Evolutionary conservation across 2,329 filamentous ascomycete species (phyloP), one percentile per base, ranked within the genome.

Genomic region (Microdochium trichocladiopsis): DNA sequence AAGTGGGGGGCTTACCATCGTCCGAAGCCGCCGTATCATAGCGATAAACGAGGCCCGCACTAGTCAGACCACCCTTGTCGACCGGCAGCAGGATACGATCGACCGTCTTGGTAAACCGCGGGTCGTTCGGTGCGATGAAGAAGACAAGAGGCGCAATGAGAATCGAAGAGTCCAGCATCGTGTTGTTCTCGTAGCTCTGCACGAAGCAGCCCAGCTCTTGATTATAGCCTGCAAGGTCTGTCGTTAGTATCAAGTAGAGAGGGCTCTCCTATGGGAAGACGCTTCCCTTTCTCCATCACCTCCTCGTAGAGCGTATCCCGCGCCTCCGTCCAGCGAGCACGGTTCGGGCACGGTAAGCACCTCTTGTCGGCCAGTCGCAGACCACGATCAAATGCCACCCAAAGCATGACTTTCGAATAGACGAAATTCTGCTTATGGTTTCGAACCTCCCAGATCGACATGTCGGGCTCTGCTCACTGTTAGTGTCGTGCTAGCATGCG

Each of bases 381-480:
- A 10, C 84, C 87, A 4, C 87, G 83, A 64, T 92, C 88, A 56
- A 92, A 82, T 18, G 87, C 86, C 3, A 92, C 88, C 88, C 87
- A 92, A 22, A 92, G 76, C 84, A 91, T 88, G 57, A 92, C 78
- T 63, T 91, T 89, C n/a, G 84, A 88, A 68, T 91, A 92, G 14
- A 85, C 82, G 58, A 90, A 92, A 61, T 90, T 82, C 66, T 90
- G 87, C 63, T 87, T 87, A 61, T 83, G 72, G 57, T 87, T 87
- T 43, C 87, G 80, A 5, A 90, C 87, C 65, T 92, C 88, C 88
- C 87, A 91, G 60, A 91, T 92, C 2, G 86, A 90, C 86, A 90
- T 90, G 62, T 92, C 87, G 12, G 83, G 82, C 45, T 84, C 76
- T 78, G 48, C 8, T 8, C 18, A 12, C 4, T 28, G 48, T 64